A percentile compares a stretch with the other conserved stretches of the same genome.
Evolutionary conservation across 768 basidiomycete genomes (phyloP).

Genomic region (Mycena belliarum): DNA sequence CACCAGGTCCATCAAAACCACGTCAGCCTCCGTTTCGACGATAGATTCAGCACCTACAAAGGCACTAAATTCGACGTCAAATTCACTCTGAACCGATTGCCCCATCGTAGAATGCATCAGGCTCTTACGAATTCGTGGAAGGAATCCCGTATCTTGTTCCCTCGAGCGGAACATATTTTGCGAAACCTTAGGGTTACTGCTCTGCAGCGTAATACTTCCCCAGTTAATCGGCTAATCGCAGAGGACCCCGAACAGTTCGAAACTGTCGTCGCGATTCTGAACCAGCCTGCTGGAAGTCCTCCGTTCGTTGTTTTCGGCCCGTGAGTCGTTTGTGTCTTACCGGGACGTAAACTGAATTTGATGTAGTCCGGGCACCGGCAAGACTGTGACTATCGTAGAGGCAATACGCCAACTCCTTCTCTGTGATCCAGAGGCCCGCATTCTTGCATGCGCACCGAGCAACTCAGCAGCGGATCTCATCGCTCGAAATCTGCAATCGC

Average conservation of each 20-base stretch:
- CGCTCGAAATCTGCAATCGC: conserved; percentile 40
- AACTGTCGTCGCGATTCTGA: conserved; percentile 50
- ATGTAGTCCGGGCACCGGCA: conserved; percentile 62
- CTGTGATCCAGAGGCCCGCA: conserved; percentile 39
- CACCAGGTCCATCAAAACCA: conserved; percentile 44
- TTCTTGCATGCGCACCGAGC: conserved; percentile 68
- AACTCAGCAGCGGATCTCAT: conserved; percentile 70
- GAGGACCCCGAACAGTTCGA: conserved; percentile 50
- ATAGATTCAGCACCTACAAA: conserved; percentile 41
- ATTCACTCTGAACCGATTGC: conserved; percentile 56
- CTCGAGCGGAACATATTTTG: conserved; percentile 30
- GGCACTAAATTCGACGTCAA: conserved; percentile 51
- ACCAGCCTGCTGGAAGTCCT: conserved; percentile 44
- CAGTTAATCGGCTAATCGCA: conserved; percentile 35
- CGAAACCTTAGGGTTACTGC: conserved; percentile 22
- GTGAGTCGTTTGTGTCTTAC: conserved; percentile 37
- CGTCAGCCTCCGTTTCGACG: conserved; percentile 49
- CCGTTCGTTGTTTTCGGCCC: conserved; percentile 68
- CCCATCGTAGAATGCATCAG: conserved; percentile 57
- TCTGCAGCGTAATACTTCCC: conserved; percentile 24
- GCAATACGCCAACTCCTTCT: conserved; percentile 57
- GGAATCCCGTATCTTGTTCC: conserved; percentile 50
- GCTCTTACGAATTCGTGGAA: conserved; percentile 42
- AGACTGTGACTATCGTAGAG: conserved; percentile 67
- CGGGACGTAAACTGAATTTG: not conserved